These are phyloP conservation scores for Trypanosoma melophagium DNA, from an alignment of 208 protist genomes.

Conservation along the genomic window DNA sequence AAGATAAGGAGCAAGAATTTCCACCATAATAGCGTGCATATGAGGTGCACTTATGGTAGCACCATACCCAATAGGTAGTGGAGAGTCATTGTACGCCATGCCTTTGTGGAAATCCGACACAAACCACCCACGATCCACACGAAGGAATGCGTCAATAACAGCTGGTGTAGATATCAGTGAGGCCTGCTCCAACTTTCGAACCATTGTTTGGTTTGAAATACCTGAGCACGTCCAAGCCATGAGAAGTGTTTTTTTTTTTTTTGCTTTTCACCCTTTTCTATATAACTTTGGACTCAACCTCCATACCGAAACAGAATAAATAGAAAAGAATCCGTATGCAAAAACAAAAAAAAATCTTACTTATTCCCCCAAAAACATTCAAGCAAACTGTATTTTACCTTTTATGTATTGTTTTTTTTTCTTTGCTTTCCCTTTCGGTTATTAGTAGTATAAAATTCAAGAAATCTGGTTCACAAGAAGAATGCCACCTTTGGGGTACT, in stretches of 20 bases:
- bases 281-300: background rate
- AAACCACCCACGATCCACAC: constrained; percentile 82
- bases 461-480: too few species aligned
- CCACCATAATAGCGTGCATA: constrained; percentile 90
- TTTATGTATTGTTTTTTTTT: too few species aligned
- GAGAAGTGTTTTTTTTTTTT: background rate
- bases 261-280: background rate
- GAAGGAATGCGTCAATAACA: constrained; percentile 60
- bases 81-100: constrained; percentile 69
- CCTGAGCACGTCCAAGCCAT: constrained; percentile 86
- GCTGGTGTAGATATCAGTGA: constrained; percentile 49
- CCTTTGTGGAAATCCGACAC: constrained; percentile 20
- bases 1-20: constrained; percentile 63
- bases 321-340: background rate
- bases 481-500: too few species aligned
- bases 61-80: constrained; percentile 76
- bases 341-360: constrained; percentile 1
- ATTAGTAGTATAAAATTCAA: too few species aligned
- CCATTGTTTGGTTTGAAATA: constrained; percentile 61
- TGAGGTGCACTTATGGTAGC: constrained; percentile 90
- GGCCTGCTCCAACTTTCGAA: constrained; percentile 49
- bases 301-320: constrained; percentile 2
- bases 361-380: background rate
- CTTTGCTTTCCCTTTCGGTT: too few species aligned
- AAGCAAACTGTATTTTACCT: too few species aligned